phyloP scores from a whole-genome alignment of 805 yeast genomes.

The Ogataea sp. region DNA sequence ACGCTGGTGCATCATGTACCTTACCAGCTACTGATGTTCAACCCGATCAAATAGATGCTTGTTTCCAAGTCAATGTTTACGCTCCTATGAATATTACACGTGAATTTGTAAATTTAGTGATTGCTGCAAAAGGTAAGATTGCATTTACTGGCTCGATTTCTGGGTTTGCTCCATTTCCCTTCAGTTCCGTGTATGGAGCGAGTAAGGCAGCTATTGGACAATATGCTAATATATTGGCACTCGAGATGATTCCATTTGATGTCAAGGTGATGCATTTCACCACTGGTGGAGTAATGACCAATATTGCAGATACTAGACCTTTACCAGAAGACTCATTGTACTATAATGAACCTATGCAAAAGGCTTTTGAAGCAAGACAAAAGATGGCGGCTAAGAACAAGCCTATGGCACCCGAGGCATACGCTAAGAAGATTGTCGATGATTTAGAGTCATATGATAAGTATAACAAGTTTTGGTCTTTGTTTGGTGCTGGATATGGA shows the following conservation, averaged over 20 bases:
- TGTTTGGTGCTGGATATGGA: too few species aligned
- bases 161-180: conserved; percentile 64
- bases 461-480: neutral
- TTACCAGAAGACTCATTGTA: conserved; percentile 50
- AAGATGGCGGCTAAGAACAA: conserved; percentile 49
- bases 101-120: conserved; percentile 44
- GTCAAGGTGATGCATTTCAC: conserved; percentile 62
- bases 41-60: conserved; percentile 44
- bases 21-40: conserved; percentile 64
- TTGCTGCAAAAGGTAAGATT: conserved; percentile 55
- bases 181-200: conserved; percentile 56
- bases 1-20: conserved; percentile 56
- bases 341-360: conserved; percentile 40
- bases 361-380: conserved; percentile 42
- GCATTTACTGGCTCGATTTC: conserved; percentile 70
- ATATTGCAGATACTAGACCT: conserved; percentile 59
- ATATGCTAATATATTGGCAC: conserved; percentile 52
- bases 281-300: conserved; percentile 71
- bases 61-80: conserved; percentile 59
- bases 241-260: conserved; percentile 65
- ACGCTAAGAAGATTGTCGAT: conserved; percentile 46
- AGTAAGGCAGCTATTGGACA: conserved; percentile 72
- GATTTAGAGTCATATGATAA: conserved; percentile 37
- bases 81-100: conserved; percentile 61
- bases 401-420: conserved; percentile 54